Evolutionary conservation across 345 rosid genomes (phyloP), one percentile per base, ranked within the genome.

Genomic region (Eucalyptus victrix): DNA sequence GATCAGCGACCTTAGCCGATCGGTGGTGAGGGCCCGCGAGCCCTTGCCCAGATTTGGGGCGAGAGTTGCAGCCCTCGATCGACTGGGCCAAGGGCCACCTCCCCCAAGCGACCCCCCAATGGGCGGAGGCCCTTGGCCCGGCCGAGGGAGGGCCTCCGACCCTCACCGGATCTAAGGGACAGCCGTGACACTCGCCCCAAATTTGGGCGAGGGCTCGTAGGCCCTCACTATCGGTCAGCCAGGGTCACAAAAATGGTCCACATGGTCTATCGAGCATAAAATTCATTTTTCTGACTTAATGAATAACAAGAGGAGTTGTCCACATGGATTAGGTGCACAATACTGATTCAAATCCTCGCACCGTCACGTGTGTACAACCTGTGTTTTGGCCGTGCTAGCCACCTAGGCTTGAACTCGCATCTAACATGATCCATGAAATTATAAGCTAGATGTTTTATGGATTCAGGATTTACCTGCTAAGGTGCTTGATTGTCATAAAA

Each of bases 191-290:
- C 18, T 50, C 7, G 3, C 53, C 53, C 7, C 53, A 16, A 1
- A 50, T 50, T 0, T 50, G 1, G 19, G 53, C 7, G 3, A 50
- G 7, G 53, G 53, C 18, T 50, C 1, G 19, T 16, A 49, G 8
- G 53, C 53, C 53, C 53, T 50, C 7, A 17, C 3, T 1, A 0
- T 3, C 7, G 1, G 3, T 50, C 3, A 6, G 1, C 19, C 17
- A 5, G 6, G 51, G 51, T 49, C 3, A 14, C 18, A 62, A 32
- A 13, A 62, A 62, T 62, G 69, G 18, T 62, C 34, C 69, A 62
- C 8, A 62, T 14, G 69, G 34, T 62, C 69, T 62, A 30, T 62
- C 17, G 17, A 15, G 8, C 69, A 28, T 26, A 28, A 26, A 60
- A 60, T 60, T 60, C 67, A 28, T 60, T 60, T 60, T 60, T 60